Evolutionary conservation across 2,329 filamentous ascomycete species (phyloP), one percentile per base, ranked within the genome.

Genomic region (Talaromyces sp.): DNA sequence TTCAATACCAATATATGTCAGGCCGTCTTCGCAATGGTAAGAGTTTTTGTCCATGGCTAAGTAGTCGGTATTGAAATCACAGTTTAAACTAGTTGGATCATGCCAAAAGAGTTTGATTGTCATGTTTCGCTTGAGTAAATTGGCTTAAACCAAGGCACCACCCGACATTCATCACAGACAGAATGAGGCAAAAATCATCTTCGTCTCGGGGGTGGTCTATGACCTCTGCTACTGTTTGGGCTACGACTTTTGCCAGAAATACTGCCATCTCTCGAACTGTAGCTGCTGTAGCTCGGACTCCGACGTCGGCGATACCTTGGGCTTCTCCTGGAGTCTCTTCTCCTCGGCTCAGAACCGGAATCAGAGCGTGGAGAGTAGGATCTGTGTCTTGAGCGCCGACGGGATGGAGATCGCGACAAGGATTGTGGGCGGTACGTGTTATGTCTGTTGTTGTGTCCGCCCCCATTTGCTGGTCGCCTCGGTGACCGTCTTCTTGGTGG

Each of bases 281-380:
- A 87, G 65, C 85, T 87, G 67, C 82, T 85, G 68, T 87, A 87
- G 68, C 85, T 88, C 4, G 83, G 83, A 67, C 85, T 87, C 65
- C 86, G 79, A 64, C 84, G 79, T 64, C 83, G 78, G 57, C 73
- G 69, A 53, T 74, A 72, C 18, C 73, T 72, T 12, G 76, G 72
- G 57, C 74, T 76, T 27, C 75, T 73, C 44, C 68, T 65, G 23
- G 72, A 72, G 33, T 70, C 72, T 59, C 72, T 72, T 61, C 75
- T 73, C 51, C 77, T 72, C 59, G 74, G 68, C 52, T 79, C 78
- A 7, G 78, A 77, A 44, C 74, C 71, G 23, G 77, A 79, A n/a
- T 73, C 73, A 51, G 79, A 74, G 62, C 71, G 67, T 28, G 72
- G 72, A 31, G 72, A 76, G 44, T 72, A 69, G 34, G 76, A 77